Percentiles rank a stretch among this genome's conserved stretches.
Conservation (phyloP, 2,329 filamentous ascomycete genomes). For the Tolypocladium tundrense region DNA sequence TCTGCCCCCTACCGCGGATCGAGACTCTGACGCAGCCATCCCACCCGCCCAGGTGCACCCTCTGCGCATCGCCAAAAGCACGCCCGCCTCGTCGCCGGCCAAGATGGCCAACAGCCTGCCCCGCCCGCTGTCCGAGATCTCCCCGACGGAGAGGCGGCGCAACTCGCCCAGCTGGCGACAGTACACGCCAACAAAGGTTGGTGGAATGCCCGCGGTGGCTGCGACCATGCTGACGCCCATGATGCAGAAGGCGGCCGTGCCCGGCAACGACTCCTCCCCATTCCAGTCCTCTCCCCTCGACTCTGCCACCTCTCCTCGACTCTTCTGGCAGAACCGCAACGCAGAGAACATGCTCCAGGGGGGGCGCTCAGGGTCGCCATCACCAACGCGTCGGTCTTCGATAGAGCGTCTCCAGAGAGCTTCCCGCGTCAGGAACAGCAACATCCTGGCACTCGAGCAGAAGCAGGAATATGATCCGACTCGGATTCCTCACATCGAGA, state of each 20-base stretch:
- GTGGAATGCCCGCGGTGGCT: slow-evolving; percentile 6
- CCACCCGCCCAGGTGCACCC: slow-evolving; percentile 52
- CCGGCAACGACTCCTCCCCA: slow-evolving; percentile 64
- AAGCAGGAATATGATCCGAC: slow-evolving; percentile 88
- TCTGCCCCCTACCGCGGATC: slow-evolving; percentile 1
- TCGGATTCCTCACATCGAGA: slow-evolving; percentile 66
- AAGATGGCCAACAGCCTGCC: slow-evolving; percentile 53
- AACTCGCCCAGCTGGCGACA: slow-evolving; percentile 92
- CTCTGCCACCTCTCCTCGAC: slow-evolving; percentile 60
- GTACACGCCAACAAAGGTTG: slow-evolving; percentile 28
- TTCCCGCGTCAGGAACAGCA: slow-evolving; percentile 95
- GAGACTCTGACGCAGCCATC: slow-evolving; percentile 3
- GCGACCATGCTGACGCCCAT: slow-evolving; percentile 16
- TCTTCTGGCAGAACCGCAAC: slow-evolving; percentile 84
- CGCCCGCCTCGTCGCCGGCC: slow-evolving; percentile 46
- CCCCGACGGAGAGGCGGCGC: slow-evolving; percentile 71
- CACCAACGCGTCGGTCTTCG: slow-evolving; percentile 72
- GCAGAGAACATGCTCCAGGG: slow-evolving; percentile 65
- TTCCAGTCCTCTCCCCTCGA: slow-evolving; percentile 76
- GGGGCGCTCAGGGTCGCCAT: slow-evolving; percentile 50
- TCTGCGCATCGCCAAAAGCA: slow-evolving; percentile 67
- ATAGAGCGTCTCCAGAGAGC: slow-evolving; percentile 93
- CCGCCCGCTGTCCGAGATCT: slow-evolving; percentile 81
- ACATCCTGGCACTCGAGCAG: slow-evolving; percentile 87
- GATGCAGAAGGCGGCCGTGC: slow-evolving; percentile 52